Evolutionary conservation across 2,329 filamentous ascomycete species (phyloP), one percentile per base, ranked within the genome.

Genomic region (Rasamsonia emersonii): DNA sequence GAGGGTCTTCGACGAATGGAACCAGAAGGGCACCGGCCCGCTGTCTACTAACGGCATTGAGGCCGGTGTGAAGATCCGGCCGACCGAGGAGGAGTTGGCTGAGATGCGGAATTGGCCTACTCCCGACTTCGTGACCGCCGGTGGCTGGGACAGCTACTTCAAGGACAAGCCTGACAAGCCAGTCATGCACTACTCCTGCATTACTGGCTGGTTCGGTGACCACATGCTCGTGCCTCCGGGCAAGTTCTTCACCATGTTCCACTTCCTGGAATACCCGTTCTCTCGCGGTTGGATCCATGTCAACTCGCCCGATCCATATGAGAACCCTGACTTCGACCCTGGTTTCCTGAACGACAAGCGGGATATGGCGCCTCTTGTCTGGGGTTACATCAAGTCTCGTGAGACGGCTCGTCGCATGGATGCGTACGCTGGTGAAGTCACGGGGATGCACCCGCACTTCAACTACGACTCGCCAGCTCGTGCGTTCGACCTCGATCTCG

Each of bases 291-390:
- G 59, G 32, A 83, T 73, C 2, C 77, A 85, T 58, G 83, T 86
- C 52, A 70, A 67, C 38, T 79, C 73, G n/a, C 62, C 81, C 3
- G 73, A 83, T 45, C 78, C 80, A 10, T 88, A 88, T 50, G 82
- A 79, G 27, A 64, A 67, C 9, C 82, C 82, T 0, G 82, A 86
- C 61, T 86, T 88, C 46, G 82, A 88, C 52, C 73, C 79, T 1
- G 81, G 82, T 14, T 88, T 86, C 65, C 86, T 88, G 82, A 88
- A 84, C 47, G 82, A 88, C 59, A 79, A 84, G 59, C 71, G 82
- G 15, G 83, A 88, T 49, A 86, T 88, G 82, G 81, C 77, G 1
- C 81, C 82, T 6, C 85, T 83, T 77, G 80, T 88, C 4, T 86
- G 82, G 82, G 78, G 78, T 3, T 86, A 86, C 59, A 82, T 86